Conservation (phyloP, 2,329 filamentous ascomycete species). For the Phyllosticta citrichinensis region DNA sequence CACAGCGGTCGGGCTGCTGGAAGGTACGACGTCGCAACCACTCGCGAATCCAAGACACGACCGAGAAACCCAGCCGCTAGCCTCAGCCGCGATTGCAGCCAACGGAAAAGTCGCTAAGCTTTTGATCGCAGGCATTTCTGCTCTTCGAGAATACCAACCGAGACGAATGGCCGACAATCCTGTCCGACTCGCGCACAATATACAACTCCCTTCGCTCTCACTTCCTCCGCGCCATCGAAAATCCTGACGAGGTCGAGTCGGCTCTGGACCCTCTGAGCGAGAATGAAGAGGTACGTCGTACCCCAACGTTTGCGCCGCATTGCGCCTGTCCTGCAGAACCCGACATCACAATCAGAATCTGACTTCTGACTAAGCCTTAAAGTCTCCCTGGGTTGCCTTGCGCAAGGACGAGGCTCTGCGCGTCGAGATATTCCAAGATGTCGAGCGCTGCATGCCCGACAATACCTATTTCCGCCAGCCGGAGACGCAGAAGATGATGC, state of each 20-base stretch:
- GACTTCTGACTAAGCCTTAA: conserved; percentile 39
- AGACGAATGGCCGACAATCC: conserved; percentile 56
- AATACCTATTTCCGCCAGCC: conserved; percentile 80
- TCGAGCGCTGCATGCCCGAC: conserved; percentile 81
- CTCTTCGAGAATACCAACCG: conserved; percentile 60
- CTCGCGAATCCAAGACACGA: not conserved
- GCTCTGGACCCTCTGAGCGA: conserved; percentile 77
- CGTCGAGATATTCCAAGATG: conserved; percentile 87
- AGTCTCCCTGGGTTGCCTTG: conserved; percentile 88
- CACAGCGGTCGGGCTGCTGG: conserved; percentile 83
- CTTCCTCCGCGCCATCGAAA: conserved; percentile 71
- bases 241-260: conserved; percentile 70
- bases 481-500: conserved; percentile 65
- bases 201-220: conserved; percentile 64
- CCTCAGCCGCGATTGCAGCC: not conserved
- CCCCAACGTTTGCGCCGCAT: conserved; percentile 11
- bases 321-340: conserved; percentile 17
- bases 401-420: conserved; percentile 75
- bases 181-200: conserved; percentile 60
- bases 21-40: conserved; percentile 48
- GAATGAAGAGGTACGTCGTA: conserved; percentile 52
- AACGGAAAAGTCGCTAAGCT: not conserved
- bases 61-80: conserved; percentile 1
- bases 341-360: conserved; percentile 21
- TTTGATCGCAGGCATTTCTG: conserved; percentile 56